Percentiles rank a stretch among this genome's conserved stretches.
Conservation (phyloP, 192 early-diverging fungal species). For the Linnemannia hyalina region DNA sequence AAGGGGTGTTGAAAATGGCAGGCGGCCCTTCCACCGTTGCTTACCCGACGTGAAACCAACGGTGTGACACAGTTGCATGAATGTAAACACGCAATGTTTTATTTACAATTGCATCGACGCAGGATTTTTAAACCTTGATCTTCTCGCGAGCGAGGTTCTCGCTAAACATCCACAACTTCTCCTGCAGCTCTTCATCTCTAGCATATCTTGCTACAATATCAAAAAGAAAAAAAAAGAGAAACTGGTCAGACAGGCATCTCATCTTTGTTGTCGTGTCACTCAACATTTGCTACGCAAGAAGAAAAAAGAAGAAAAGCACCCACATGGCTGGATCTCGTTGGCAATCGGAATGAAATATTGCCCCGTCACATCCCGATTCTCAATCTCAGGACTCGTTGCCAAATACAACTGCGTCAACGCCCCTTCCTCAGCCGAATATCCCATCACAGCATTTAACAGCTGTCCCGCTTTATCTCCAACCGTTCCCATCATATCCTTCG, state of each 20-base stretch:
- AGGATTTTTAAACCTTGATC: not conserved
- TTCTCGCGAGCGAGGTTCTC: constrained; percentile 25
- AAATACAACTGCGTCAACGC: constrained; percentile 62
- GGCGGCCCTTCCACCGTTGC: too few species aligned
- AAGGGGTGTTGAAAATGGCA: too few species aligned
- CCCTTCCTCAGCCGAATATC: constrained; percentile 41
- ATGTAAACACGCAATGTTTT: too few species aligned
- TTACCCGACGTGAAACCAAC: too few species aligned
- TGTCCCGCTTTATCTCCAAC: not conserved
- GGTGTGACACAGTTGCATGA: too few species aligned
- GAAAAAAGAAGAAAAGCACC: not conserved
- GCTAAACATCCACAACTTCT: constrained; percentile 28
- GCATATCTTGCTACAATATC: not conserved
- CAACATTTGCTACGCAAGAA: not conserved
- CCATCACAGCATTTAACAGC: not conserved
- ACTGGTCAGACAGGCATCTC: too few species aligned
- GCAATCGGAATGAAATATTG: constrained; percentile 43
- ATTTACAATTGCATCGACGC: too few species aligned
- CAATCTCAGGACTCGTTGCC: constrained; percentile 65
- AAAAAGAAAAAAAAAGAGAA: not conserved
- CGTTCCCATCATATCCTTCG: not conserved
- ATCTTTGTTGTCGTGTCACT: too few species aligned
- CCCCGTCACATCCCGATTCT: constrained; percentile 51
- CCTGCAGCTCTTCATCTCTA: constrained; percentile 17
- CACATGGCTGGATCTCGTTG: constrained; percentile 16